A percentile compares a stretch with the other conserved stretches of the same genome.
phyloP scores from a whole-genome alignment of 257 asterid species.

The Datura wrightii region DNA sequence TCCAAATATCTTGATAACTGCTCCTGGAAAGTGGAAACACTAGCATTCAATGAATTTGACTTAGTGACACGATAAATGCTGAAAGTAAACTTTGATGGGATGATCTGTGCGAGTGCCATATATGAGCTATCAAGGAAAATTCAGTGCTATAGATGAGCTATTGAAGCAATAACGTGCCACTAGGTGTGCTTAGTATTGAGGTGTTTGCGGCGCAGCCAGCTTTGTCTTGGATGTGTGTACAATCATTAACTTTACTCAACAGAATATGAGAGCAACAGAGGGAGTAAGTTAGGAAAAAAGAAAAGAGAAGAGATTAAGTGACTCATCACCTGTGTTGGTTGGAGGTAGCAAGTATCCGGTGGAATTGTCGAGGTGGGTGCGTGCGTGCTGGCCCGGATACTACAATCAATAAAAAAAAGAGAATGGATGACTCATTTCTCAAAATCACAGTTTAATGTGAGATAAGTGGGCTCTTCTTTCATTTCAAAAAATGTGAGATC shows the following conservation, averaged over 20 bases:
- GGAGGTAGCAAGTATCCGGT: background rate
- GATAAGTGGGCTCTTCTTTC: background rate
- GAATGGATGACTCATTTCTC: background rate
- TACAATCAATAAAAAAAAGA: background rate
- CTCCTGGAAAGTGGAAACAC: background rate
- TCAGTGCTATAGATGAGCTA: background rate
- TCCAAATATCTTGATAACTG: background rate
- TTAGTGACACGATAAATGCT: background rate
- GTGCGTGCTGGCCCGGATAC: background rate
- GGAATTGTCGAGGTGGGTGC: background rate
- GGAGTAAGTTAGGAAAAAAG: background rate
- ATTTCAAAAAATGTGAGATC: background rate
- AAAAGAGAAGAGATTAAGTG: background rate
- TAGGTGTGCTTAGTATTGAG: background rate
- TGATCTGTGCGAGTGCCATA: background rate
- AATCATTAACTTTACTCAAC: background rate
- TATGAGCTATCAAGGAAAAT: background rate
- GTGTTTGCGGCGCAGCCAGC: background rate
- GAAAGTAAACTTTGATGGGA: background rate
- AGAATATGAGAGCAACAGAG: background rate
- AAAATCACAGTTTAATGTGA: background rate
- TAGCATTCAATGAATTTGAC: conserved; percentile 1
- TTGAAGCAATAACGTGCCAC: background rate
- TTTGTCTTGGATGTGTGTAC: background rate
- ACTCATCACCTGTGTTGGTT: background rate